Evolutionary conservation across 352 stramenopile species (phyloP).

Genomic region (Elongisporangium prolatum): DNA sequence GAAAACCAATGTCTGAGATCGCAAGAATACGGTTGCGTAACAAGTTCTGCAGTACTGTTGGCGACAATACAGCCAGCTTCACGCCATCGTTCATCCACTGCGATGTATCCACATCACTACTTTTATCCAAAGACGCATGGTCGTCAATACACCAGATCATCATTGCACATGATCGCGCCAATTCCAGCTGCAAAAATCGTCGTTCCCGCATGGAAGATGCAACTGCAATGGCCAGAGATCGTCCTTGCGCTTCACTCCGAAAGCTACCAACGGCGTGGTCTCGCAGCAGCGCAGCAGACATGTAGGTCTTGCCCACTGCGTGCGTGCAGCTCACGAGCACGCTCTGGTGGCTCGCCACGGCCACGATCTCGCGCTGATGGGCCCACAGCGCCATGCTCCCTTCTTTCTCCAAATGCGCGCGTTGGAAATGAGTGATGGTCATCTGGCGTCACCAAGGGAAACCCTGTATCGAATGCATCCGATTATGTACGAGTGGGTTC

Average conservation of each 20-base stretch:
- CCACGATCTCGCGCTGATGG: constrained; percentile 70
- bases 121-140: neutral
- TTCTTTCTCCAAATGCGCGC: too few relatives aligned
- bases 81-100: constrained; percentile 19
- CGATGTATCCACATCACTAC: neutral
- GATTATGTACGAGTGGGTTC: too few relatives aligned
- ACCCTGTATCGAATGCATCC: too few relatives aligned
- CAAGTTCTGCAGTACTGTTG: constrained; percentile 30
- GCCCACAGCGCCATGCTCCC: constrained; percentile 30
- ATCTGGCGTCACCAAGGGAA: too few relatives aligned
- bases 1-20: constrained; percentile 27
- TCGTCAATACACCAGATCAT: constrained; percentile 32
- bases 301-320: constrained; percentile 68
- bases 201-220: constrained; percentile 27
- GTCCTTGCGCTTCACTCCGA: neutral
- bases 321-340: constrained; percentile 53
- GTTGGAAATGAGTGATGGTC: too few relatives aligned
- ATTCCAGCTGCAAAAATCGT: constrained; percentile 23
- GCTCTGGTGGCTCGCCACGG: constrained; percentile 53
- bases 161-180: constrained; percentile 38
- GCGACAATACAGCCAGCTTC: constrained; percentile 42
- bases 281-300: constrained; percentile 45
- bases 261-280: constrained; percentile 11
- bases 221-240: constrained; percentile 30
- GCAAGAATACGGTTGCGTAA: constrained; percentile 25